A percentile compares a stretch with the other conserved stretches of the same genome.
phyloP scores from a whole-genome alignment of 495 filamentous ascomycete species.

The Elaphomyces granulatus region DNA sequence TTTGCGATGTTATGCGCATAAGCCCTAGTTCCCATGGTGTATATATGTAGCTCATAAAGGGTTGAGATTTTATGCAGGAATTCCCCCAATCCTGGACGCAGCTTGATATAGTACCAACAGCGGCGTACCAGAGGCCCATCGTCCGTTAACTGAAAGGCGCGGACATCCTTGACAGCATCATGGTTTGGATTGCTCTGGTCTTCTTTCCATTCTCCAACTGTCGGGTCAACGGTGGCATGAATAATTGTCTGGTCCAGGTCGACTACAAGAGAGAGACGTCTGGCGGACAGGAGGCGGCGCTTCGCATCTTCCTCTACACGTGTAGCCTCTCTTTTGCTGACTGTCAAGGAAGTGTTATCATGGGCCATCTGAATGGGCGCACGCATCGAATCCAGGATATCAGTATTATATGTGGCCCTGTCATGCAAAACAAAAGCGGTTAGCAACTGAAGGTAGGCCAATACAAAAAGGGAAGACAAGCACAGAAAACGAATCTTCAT shows the following conservation, averaged over 20 bases:
- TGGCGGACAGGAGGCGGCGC: slow-evolving; percentile 56
- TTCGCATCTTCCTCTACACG: slow-evolving; percentile 77
- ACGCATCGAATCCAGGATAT: slow-evolving; percentile 49
- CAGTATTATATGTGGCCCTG: slow-evolving; percentile 45
- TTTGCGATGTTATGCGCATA: slow-evolving; percentile 86
- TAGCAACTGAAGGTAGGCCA: slow-evolving; percentile 1
- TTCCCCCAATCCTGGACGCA: slow-evolving; percentile 75
- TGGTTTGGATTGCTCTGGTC: slow-evolving; percentile 84
- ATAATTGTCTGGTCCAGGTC: slow-evolving; percentile 98
- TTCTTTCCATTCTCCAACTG: slow-evolving; percentile 85
- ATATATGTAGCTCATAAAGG: slow-evolving; percentile 91
- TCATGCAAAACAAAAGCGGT: slow-evolving; percentile 1
- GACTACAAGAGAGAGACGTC: slow-evolving; percentile 85
- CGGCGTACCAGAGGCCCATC: slow-evolving; percentile 61
- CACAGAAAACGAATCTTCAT: neutral
- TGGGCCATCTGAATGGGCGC: slow-evolving; percentile 90
- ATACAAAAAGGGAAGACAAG: neutral
- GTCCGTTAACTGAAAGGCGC: slow-evolving; percentile 71
- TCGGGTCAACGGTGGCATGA: slow-evolving; percentile 93
- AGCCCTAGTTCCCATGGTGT: slow-evolving; percentile 95
- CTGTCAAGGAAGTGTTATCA: slow-evolving; percentile 66
- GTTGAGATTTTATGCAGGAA: slow-evolving; percentile 69
- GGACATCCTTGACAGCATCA: slow-evolving; percentile 75
- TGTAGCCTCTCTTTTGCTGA: slow-evolving; percentile 59
- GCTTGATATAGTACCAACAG: slow-evolving; percentile 96